A percentile compares a stretch with the other conserved stretches of the same genome.
These are phyloP conservation scores for Logfia minima DNA, from an alignment of 129 eudicot species.

Conservation along the genomic window DNA sequence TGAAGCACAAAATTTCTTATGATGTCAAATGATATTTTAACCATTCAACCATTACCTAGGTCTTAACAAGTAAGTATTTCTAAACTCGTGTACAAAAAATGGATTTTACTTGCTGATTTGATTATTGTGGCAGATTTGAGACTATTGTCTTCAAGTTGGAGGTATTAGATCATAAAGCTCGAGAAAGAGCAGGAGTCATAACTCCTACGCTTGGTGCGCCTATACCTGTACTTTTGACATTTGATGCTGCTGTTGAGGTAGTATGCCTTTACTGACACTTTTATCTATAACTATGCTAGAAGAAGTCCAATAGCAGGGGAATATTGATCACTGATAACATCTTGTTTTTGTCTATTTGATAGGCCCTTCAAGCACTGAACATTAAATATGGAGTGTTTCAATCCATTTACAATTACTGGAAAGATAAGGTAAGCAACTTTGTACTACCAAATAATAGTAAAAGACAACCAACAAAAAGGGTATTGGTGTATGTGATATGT, in stretches of 20 bases:
- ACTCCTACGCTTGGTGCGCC: slow-evolving; percentile 88
- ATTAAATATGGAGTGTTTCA: slow-evolving; percentile 72
- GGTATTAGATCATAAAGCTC: slow-evolving; percentile 84
- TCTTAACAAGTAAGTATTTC: not conserved
- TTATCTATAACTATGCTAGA: not conserved
- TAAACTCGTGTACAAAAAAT: not conserved
- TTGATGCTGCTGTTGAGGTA: slow-evolving; percentile 97
- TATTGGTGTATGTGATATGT: not conserved
- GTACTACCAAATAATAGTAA: not conserved
- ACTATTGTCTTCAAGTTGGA: slow-evolving; percentile 72
- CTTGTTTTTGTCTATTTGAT: slow-evolving; percentile 20
- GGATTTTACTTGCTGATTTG: slow-evolving; percentile 22
- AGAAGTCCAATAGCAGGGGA: not conserved
- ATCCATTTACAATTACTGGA: slow-evolving; percentile 79
- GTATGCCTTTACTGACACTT: slow-evolving; percentile 6
- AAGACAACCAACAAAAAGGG: not conserved
- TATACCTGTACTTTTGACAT: slow-evolving; percentile 76
- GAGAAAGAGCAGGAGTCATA: slow-evolving; percentile 95
- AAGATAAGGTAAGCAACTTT: slow-evolving; percentile 63
- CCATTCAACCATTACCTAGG: not conserved
- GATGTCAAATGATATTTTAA: not conserved
- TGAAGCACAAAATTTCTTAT: not conserved
- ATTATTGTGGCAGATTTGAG: slow-evolving; percentile 61
- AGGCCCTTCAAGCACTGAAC: slow-evolving; percentile 83
- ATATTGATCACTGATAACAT: slow-evolving; percentile 1